Percentiles rank a stretch among this genome's conserved stretches.
These are phyloP conservation scores for Phoma sp. DNA, from an alignment of 2,329 filamentous ascomycete species.

Conservation along the genomic window DNA sequence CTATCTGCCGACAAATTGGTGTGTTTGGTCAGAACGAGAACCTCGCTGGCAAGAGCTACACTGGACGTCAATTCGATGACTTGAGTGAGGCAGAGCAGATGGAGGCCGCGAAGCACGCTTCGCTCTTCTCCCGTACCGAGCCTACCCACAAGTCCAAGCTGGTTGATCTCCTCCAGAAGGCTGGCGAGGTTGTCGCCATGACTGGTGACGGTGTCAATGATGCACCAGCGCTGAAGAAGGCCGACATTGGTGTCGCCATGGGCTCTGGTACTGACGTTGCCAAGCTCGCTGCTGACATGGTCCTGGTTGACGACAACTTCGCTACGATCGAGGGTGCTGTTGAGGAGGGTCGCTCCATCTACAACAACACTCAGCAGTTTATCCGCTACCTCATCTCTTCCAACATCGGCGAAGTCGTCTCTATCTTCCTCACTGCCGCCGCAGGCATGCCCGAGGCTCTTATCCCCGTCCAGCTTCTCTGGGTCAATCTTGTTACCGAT, in stretches of 20 bases:
- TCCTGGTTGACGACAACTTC: slow-evolving; percentile 98
- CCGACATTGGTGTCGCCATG: slow-evolving; percentile 99
- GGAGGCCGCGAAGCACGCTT: slow-evolving; percentile 82
- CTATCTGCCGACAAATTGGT: slow-evolving; percentile 96
- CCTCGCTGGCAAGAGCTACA: slow-evolving; percentile 89
- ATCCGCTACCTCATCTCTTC: slow-evolving; percentile 99
- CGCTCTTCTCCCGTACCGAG: slow-evolving; percentile 94
- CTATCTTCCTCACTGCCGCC: slow-evolving; percentile 96
- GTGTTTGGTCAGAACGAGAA: slow-evolving; percentile 85
- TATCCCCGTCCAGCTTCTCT: slow-evolving; percentile 95
- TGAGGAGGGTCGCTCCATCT: slow-evolving; percentile 96
- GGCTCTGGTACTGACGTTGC: slow-evolving; percentile 96
- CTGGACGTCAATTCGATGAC: slow-evolving; percentile 91
- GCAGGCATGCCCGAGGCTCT: slow-evolving; percentile 97
- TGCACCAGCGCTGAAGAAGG: slow-evolving; percentile 95
- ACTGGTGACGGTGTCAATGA: slow-evolving; percentile 99
- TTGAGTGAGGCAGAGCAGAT: slow-evolving; percentile 80
- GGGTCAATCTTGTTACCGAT: slow-evolving; percentile 98
- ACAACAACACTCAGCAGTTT: slow-evolving; percentile 99
- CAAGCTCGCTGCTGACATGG: slow-evolving; percentile 97
- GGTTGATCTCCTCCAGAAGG: slow-evolving; percentile 91
- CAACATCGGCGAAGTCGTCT: slow-evolving; percentile 98
- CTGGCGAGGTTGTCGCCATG: slow-evolving; percentile 97
- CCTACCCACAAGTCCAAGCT: slow-evolving; percentile 97
- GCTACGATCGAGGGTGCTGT: slow-evolving; percentile 96